These are phyloP conservation scores for Rubus parviflorus DNA, from an alignment of 306 rosid species.

Conservation along the genomic window DNA sequence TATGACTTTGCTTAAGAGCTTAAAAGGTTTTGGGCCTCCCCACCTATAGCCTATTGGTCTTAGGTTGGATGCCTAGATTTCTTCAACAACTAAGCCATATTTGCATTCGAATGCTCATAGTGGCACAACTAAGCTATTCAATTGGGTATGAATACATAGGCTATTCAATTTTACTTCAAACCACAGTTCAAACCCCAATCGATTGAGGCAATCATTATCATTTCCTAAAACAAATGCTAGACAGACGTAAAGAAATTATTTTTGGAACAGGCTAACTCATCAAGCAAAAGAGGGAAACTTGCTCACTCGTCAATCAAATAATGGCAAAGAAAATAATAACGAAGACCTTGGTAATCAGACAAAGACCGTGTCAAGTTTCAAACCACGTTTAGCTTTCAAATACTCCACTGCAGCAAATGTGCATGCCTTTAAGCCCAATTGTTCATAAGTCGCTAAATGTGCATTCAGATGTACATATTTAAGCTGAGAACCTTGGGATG, in stretches of 20 bases:
- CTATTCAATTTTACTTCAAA: not conserved
- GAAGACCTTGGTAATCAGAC: too few relatives aligned
- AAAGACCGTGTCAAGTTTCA: too few relatives aligned
- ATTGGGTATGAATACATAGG: not conserved
- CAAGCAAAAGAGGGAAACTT: too few relatives aligned
- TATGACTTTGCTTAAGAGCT: not conserved
- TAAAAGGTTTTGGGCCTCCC: not conserved
- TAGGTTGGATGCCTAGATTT: not conserved
- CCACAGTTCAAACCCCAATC: not conserved
- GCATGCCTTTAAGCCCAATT: too few relatives aligned
- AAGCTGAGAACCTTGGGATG: too few relatives aligned
- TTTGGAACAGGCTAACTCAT: too few relatives aligned
- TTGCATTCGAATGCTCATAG: not conserved
- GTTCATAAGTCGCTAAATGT: too few relatives aligned
- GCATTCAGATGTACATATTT: too few relatives aligned
- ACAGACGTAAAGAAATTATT: not conserved
- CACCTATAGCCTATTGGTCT: not conserved
- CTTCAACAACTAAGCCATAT: not conserved
- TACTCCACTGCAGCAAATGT: too few relatives aligned
- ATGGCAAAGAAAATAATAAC: too few relatives aligned
- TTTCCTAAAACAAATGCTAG: not conserved
- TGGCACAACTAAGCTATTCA: not conserved
- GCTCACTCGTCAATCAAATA: too few relatives aligned
- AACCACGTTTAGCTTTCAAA: too few relatives aligned
- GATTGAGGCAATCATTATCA: not conserved